Base-by-base conservation (phyloP, 139 green algal species). In the Coccomyxa sp. region DNA sequence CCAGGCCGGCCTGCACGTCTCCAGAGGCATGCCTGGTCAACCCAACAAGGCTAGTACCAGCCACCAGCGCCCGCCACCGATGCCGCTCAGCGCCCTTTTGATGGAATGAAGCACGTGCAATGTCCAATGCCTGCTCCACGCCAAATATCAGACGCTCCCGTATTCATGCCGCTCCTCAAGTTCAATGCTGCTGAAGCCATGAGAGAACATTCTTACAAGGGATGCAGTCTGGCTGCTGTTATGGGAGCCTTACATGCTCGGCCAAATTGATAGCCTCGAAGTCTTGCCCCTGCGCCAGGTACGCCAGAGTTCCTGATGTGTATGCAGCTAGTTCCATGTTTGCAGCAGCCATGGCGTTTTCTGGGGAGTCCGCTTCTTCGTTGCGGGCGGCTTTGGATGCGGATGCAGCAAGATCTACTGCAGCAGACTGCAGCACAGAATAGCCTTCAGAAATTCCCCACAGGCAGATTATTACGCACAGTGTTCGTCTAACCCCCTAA, bases 61-160 rank as follows among this genome's bases (percentile, higher is more conserved):
- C 59, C 68, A 89, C 85, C 58, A 90, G 76, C 0, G 80, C 87
- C 71, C 83, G 82, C 87, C 87, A 90, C 27, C 87, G 82, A 17
- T 80, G 82, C 66, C 86, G 78, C 71, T 90, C 87, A 0, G 57
- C 58, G 0, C 86, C 87, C 3, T 59, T 45, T 17, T 83, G 67
- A 1, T 78, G 63, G 68, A 90, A 88, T 17, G 85, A 87, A 11
- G 83, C 80, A 67, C 85, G 83, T 13, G 85, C 87, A 25, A 87
- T 80, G 16, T 90, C 87, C 82, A 90, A 76, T 16, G 79, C 84
- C 82, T 90, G 85, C 58, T 76, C 13, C 12, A 27, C n/a, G n/a
- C n/a, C n/a, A n/a, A n/a, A n/a, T n/a, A n/a, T n/a, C n/a, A n/a
- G n/a, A n/a, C n/a, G n/a, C n/a, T n/a, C n/a, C n/a, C n/a, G n/a